Evolutionary conservation across 495 filamentous ascomycete genomes (phyloP), one percentile per base, ranked within the genome.

Genomic region (Podospora pseudopauciseta): DNA sequence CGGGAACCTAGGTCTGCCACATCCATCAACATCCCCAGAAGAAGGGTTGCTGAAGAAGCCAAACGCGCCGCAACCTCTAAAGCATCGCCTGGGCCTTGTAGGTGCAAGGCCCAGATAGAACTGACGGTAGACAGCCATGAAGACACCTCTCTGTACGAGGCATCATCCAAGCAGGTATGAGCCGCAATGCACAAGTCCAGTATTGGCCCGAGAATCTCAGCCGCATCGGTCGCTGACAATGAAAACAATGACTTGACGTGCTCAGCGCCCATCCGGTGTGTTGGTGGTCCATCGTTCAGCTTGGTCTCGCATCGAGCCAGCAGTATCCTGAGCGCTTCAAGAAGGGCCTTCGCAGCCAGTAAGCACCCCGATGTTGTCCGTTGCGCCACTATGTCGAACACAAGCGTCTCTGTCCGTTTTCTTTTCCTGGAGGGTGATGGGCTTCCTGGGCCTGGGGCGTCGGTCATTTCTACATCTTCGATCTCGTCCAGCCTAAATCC

Each of bases 191-290:
- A 84, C 18, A 81, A 69, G 30, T 73, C 65, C 3, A 85, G 71
- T 53, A 82, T 66, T 4, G 75, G 78, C 0, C 75, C 76, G 11
- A 79, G 71, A 6, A 81, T 72, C 53, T 74, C 75, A 67, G 77
- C 77, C 11, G 74, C 73, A 28, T 84, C 82, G 63, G 74, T 63
- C 4, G 78, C 77, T 19, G 81, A 77, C 0, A 75, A 74, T 20
- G 72, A 81, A 72, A 85, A 83, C 49, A 85, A 69, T 27, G 82
- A 81, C 63, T 82, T 83, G 74, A 85, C 71, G 64, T 82, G 80
- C 59, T 84, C 80, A 18, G 76, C 77, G 6, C 82, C 82, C 66
- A 82, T 77, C 58, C 70, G 72, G 65, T 76, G 74, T 64, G 65
- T 78, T 26, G 75, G 60, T 3, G 72, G 65, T 19, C 63, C 71